Evolutionary conservation across 2,329 filamentous ascomycete species (phyloP), one percentile per base, ranked within the genome.

Genomic region (Chrysoporthe deuterocubensis): DNA sequence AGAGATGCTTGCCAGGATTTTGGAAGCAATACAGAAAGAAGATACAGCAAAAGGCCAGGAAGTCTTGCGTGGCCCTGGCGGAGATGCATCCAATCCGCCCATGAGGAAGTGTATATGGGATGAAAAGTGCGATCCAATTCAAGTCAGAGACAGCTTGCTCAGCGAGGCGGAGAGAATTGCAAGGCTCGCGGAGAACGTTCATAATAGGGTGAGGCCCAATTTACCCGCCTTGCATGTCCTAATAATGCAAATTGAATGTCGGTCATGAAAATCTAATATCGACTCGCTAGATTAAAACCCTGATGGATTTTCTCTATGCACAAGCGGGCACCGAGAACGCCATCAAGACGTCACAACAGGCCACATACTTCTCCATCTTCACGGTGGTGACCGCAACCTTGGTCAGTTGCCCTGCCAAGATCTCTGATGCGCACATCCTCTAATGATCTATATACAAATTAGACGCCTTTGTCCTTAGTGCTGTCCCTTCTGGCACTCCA

Each of bases 391-490:
- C 50, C 18, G 37, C 42, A 13, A n/a, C 57, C 16, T 64, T 64
- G n/a, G 48, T 52, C 21, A 52, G 48, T 40, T 26, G 21, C 7
- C 8, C 48, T 32, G 8, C 6, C 16, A 2, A 52, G 4, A 11
- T 4, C 1, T 52, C 9, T 21, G 13, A 11, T 2, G 2, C 21
- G n/a, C 26, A 26, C 3, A 3, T 26, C n/a, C 9, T 3, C n/a
- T 52, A 11, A 26, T 13, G 9, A 13, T 26, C 21, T 11, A 32
- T 6, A 32, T 56, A 64, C 37, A 46, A 43, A 13, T 34, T 13
- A 64, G 62, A 56, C 62, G 40, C 62, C 62, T 54, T n/a, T 64
- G 34, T 57, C 50, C n/a, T 42, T 64, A 8, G 37, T 54, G 16
- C 7, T 57, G 13, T 52, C 48, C 50, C 16, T 64, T 3, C 37